Base-by-base conservation (phyloP, 805 yeast genomes). In the Hemisphaericaspora nanyangensis region DNA sequence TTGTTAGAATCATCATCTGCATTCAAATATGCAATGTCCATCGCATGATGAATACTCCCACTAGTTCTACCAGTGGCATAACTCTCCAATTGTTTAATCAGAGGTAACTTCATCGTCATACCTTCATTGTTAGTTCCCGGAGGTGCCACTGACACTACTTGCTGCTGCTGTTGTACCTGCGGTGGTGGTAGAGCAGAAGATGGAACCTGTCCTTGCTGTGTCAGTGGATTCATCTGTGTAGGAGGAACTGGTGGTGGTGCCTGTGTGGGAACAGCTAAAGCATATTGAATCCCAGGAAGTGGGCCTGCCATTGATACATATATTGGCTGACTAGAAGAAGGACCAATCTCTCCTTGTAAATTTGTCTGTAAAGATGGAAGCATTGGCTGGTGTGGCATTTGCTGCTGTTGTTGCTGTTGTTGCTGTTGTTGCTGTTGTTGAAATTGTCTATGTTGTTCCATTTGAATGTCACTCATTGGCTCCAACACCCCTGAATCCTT, bases 401-500 rank as follows among this genome's bases (percentile, higher is more conserved):
- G 43, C 17, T 17, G 34, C 16, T 30, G 44, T 31, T 40, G 37
- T 11, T 26, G 36, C 18, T 33, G 44, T 11, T 17, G 46, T 11
- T 22, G 28, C 26, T 25, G 49, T 26, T 32, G 32, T 24, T 29
- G 39, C 29, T 35, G 48, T 29, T 35, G 43, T 10, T 19, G 40
- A 24, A 27, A 38, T 16, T 25, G 35, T 29, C 13, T 12, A 25
- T 33, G 28, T 8, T 16, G 35, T 34, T 25, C 20, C 32, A 37
- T 13, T 18, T 6, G 29, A 31, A 20, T 46, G 50, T 17, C 46
- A 40, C n/a, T 52, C 47, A 33, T 56, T 22, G 26, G 26, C 11
- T 22, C 26, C 26, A 22, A 22, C 8, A 22, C 26, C 11, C 26
- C 26, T 5, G 26, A 22, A 22, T 22, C 26, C 11, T 22, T 22